These are phyloP conservation scores for Cyclotella distinguenda DNA, from an alignment of 108 stramenopile species.

Conservation along the genomic window DNA sequence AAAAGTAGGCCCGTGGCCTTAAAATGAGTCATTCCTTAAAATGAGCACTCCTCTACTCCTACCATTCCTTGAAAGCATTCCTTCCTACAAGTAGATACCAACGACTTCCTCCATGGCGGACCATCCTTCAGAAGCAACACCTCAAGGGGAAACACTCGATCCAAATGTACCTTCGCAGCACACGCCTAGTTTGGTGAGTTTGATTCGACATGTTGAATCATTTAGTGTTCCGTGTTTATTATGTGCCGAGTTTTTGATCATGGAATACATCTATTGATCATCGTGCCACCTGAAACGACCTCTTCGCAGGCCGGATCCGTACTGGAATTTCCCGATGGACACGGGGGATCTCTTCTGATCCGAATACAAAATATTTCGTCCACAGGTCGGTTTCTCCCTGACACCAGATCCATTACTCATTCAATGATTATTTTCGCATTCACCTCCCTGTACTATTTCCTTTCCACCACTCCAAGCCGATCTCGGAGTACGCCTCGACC, in stretches of 20 bases:
- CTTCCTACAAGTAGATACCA: no score
- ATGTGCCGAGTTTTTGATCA: not conserved
- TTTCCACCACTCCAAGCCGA: no score
- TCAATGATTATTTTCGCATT: not conserved
- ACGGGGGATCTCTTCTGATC: conserved; percentile 72
- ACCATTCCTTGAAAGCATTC: no score
- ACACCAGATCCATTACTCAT: not conserved
- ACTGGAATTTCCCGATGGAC: conserved; percentile 67
- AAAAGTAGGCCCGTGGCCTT: no score
- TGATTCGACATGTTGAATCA: not conserved
- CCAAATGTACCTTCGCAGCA: conserved; percentile 2
- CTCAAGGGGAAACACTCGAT: no score
- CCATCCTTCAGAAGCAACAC: no score
- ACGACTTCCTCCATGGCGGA: no score
- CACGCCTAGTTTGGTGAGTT: conserved; percentile 20
- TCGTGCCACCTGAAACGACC: not conserved
- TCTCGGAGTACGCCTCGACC: conserved; percentile 86
- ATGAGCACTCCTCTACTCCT: no score
- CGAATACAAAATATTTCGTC: conserved; percentile 82
- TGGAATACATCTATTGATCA: not conserved
- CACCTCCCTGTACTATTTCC: no score
- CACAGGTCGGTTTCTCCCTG: conserved; percentile 44
- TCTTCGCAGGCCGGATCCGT: conserved; percentile 71
- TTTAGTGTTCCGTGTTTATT: not conserved
- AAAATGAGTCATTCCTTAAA: no score